Percentiles rank a stretch among this genome's conserved stretches.
These are phyloP conservation scores for Forsythia suspensa DNA, from an alignment of 257 asterid species.

Conservation along the genomic window DNA sequence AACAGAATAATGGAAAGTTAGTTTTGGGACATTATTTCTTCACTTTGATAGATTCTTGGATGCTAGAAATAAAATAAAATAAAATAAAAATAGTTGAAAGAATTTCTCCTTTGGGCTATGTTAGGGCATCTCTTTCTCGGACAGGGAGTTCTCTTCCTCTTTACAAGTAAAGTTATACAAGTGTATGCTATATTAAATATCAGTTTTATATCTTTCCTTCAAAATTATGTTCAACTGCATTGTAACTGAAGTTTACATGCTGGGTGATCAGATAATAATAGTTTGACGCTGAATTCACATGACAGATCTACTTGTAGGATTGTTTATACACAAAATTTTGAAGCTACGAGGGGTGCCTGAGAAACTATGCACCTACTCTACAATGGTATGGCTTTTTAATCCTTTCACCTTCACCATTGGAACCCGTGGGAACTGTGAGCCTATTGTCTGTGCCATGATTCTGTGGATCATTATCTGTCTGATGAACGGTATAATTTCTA, in stretches of 20 bases:
- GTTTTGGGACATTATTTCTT: background rate
- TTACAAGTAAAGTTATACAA: background rate
- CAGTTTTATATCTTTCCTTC: background rate
- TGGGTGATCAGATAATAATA: background rate
- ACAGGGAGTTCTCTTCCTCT: background rate
- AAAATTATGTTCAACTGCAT: background rate
- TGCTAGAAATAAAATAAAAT: background rate
- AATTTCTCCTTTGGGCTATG: background rate
- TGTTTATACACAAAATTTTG: conserved; percentile 65
- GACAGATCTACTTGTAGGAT: conserved; percentile 87
- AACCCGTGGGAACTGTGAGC: conserved; percentile 99
- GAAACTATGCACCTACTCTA: conserved; percentile 54
- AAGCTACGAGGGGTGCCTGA: conserved; percentile 77
- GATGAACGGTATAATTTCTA: conserved; percentile 70
- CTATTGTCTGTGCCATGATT: conserved; percentile 81
- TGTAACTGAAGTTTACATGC: background rate
- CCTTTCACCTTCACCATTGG: conserved; percentile 99
- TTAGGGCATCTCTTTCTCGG: background rate
- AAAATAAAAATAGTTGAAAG: background rate
- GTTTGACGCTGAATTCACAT: conserved; percentile 20
- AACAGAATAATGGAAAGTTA: background rate
- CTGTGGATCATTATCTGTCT: conserved; percentile 78
- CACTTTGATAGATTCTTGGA: background rate
- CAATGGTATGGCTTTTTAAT: conserved; percentile 85
- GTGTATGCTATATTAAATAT: background rate